Evolutionary conservation across 192 early-diverging fungal species (phyloP).

Genomic region (Coemansia biformis): DNA sequence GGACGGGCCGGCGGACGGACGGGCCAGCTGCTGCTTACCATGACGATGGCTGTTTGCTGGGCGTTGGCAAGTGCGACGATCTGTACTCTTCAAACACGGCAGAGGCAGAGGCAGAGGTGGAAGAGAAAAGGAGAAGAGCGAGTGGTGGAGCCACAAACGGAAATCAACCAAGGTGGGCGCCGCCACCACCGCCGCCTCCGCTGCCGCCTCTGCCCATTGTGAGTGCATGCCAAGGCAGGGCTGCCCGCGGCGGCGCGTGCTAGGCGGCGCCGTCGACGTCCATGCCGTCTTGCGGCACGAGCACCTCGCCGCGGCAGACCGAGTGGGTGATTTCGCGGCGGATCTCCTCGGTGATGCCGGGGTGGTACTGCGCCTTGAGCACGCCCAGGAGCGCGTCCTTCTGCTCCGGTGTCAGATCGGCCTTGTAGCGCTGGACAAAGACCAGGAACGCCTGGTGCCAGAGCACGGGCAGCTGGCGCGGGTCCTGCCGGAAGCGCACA

Average conservation of each 20-base stretch:
- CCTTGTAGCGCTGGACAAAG: conserved; percentile 96
- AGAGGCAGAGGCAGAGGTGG: no score
- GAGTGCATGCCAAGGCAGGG: no score
- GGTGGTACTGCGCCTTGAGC: conserved; percentile 72
- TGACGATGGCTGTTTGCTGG: not conserved
- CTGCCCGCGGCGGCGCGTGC: no score
- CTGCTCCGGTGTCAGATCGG: conserved; percentile 90
- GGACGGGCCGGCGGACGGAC: not conserved
- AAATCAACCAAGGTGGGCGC: no score
- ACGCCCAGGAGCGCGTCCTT: conserved; percentile 85
- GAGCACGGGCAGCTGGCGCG: conserved; percentile 83
- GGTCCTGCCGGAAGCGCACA: conserved; percentile 79
- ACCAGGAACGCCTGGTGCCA: conserved; percentile 97
- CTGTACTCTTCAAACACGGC: no score
- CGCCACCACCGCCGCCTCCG: no score
- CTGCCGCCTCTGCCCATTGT: no score
- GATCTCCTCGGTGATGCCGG: conserved; percentile 86
- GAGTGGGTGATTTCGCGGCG: conserved; percentile 79
- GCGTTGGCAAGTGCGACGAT: no score
- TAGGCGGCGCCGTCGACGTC: conserved; percentile 39
- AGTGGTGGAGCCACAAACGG: no score
- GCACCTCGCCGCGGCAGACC: conserved; percentile 64
- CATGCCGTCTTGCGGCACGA: conserved; percentile 56
- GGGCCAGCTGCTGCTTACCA: conserved; percentile 8
- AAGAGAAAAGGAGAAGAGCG: not conserved